These are phyloP conservation scores for Thermomucor indicae-seudaticae DNA, from an alignment of 371 early-diverging fungal species.

Conservation along the genomic window DNA sequence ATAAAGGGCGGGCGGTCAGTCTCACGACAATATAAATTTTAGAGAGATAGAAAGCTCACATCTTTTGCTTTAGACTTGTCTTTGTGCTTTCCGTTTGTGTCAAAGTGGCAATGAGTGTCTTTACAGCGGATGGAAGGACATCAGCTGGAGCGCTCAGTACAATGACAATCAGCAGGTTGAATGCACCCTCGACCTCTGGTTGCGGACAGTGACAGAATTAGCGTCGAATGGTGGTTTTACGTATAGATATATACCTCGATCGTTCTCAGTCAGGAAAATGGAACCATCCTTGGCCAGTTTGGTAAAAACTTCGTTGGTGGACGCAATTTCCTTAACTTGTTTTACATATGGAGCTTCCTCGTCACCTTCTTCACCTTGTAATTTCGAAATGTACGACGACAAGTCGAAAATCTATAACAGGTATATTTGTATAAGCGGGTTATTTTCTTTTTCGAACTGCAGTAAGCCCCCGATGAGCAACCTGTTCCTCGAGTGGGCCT, in stretches of 20 bases:
- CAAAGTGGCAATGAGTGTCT: slow-evolving; percentile 50
- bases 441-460: background rate
- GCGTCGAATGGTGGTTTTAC: background rate
- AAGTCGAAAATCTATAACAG: slow-evolving; percentile 48
- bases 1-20: background rate
- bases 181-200: slow-evolving; percentile 69
- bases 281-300: slow-evolving; percentile 59
- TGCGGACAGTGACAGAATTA: background rate
- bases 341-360: slow-evolving; percentile 48
- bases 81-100: slow-evolving; percentile 48
- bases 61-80: slow-evolving; percentile 57
- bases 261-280: slow-evolving; percentile 54
- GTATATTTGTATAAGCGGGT: too few species aligned
- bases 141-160: slow-evolving; percentile 32
- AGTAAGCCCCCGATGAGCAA: slow-evolving; percentile 1
- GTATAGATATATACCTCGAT: slow-evolving; percentile 45
- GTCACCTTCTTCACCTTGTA: slow-evolving; percentile 51
- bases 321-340: slow-evolving; percentile 46
- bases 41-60: slow-evolving; percentile 32
- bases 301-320: slow-evolving; percentile 50
- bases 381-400: slow-evolving; percentile 54
- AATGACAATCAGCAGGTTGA: slow-evolving; percentile 69
- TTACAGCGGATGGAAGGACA: slow-evolving; percentile 34
- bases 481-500: slow-evolving; percentile 22
- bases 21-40: background rate